Conservation (phyloP, 805 yeast genomes). For the Metschnikowia aberdeeniae region DNA sequence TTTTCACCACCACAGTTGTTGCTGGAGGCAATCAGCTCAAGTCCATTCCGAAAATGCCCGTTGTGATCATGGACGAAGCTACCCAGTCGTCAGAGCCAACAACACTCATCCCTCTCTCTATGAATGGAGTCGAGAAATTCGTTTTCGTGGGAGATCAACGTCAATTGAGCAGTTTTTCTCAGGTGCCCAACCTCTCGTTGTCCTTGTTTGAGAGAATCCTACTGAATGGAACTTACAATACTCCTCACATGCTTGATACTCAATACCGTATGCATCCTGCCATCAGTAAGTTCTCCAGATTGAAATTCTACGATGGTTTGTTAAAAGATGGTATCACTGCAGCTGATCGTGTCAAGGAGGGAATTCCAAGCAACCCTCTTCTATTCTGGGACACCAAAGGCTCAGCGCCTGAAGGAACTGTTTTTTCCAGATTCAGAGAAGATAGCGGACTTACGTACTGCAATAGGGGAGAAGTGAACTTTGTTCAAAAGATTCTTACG, state of each 20-base stretch:
- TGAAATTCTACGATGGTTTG: slow-evolving; percentile 45
- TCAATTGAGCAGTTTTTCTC: slow-evolving; percentile 68
- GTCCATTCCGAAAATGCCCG: slow-evolving; percentile 51
- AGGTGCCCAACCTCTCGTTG: slow-evolving; percentile 60
- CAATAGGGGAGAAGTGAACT: slow-evolving; percentile 50
- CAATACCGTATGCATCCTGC: slow-evolving; percentile 68
- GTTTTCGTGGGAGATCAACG: slow-evolving; percentile 75
- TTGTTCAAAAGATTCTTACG: slow-evolving; percentile 45
- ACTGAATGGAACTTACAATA: slow-evolving; percentile 53
- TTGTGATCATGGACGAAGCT: slow-evolving; percentile 75
- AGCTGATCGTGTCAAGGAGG: slow-evolving; percentile 44
- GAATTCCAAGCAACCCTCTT: slow-evolving; percentile 49
- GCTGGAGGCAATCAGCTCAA: slow-evolving; percentile 62
- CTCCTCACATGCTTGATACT: slow-evolving; percentile 65
- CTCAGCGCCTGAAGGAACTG: slow-evolving; percentile 43
- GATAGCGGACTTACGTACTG: slow-evolving; percentile 56
- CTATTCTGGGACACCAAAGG: slow-evolving; percentile 59
- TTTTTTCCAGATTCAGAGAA: slow-evolving; percentile 44
- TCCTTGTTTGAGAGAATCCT: slow-evolving; percentile 67
- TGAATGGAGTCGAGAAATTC: slow-evolving; percentile 60
- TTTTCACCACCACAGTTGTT: slow-evolving; percentile 68
- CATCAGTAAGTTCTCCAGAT: slow-evolving; percentile 56
- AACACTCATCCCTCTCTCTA: slow-evolving; percentile 65
- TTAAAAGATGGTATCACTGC: slow-evolving; percentile 58
- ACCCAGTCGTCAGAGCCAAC: slow-evolving; percentile 75